Percentiles rank a stretch among this genome's conserved stretches.
These are phyloP conservation scores for Podospora tetraspora DNA, from an alignment of 495 filamentous ascomycete species.

Conservation along the genomic window DNA sequence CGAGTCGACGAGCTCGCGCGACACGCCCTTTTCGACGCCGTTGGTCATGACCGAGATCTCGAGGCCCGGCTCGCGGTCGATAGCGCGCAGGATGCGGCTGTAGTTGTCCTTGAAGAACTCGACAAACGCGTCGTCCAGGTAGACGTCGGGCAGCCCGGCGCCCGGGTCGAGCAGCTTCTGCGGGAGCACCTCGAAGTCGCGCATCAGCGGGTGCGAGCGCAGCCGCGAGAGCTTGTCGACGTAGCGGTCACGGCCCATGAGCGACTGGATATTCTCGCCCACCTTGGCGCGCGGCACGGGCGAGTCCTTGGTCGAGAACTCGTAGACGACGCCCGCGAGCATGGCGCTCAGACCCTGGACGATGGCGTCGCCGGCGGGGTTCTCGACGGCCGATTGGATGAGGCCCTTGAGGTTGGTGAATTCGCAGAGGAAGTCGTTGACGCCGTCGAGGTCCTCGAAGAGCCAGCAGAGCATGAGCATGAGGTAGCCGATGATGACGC, in stretches of 20 bases:
- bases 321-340: constrained; percentile 84
- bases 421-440: constrained; percentile 92
- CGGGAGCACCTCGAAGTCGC: constrained; percentile 85
- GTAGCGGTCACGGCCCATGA: constrained; percentile 82
- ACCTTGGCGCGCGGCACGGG: constrained; percentile 79
- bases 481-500: constrained; percentile 78
- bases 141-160: constrained; percentile 69
- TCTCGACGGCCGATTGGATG: constrained; percentile 54
- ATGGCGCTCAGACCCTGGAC: constrained; percentile 78
- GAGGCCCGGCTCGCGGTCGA: constrained; percentile 84
- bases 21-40: constrained; percentile 76
- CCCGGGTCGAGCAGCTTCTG: constrained; percentile 51
- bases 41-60: constrained; percentile 76
- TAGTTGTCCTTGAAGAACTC: constrained; percentile 97
- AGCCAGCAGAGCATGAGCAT: constrained; percentile 93
- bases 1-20: constrained; percentile 76
- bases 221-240: constrained; percentile 77
- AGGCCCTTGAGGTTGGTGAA: constrained; percentile 87
- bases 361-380: constrained; percentile 60
- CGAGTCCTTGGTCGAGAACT: constrained; percentile 96
- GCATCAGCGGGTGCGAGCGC: constrained; percentile 72
- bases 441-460: constrained; percentile 84
- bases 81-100: constrained; percentile 73
- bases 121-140: constrained; percentile 79
- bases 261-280: constrained; percentile 71